These are phyloP conservation scores for Pythium rishiriense DNA, from an alignment of 352 stramenopile genomes.

Conservation along the genomic window DNA sequence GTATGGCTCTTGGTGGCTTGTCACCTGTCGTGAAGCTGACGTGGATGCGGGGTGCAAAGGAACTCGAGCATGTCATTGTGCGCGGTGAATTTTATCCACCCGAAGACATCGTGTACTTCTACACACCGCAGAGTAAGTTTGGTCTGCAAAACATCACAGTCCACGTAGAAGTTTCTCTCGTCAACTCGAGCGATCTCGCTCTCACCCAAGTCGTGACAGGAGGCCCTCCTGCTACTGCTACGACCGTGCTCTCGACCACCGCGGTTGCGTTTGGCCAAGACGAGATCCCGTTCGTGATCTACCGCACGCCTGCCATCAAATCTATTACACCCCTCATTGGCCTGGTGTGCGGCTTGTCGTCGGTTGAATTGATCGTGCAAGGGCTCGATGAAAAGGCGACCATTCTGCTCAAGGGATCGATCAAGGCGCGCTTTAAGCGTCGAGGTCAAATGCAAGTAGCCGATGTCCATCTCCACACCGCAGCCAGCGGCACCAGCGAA, in stretches of 20 bases:
- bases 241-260: not conserved
- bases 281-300: conserved; percentile 72
- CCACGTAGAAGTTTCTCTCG: conserved; percentile 45
- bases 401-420: conserved; percentile 35
- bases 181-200: not conserved
- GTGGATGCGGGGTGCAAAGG: conserved; percentile 56
- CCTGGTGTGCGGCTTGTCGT: conserved; percentile 52
- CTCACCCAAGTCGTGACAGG: not conserved
- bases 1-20: conserved; percentile 32
- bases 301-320: conserved; percentile 62
- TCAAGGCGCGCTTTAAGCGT: conserved; percentile 64
- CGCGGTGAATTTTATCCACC: conserved; percentile 56
- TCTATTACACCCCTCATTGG: conserved; percentile 37
- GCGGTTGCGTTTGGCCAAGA: conserved; percentile 47
- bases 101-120: conserved; percentile 74
- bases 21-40: conserved; percentile 45
- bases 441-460: conserved; percentile 76
- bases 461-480: conserved; percentile 35
- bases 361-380: conserved; percentile 56
- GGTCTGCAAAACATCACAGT: conserved; percentile 66
- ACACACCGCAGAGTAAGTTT: conserved; percentile 77
- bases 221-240: not conserved
- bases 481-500: conserved; percentile 20
- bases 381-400: conserved; percentile 61
- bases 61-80: conserved; percentile 63